A percentile compares a stretch with the other conserved stretches of the same genome.
Conservation (phyloP, 2,329 filamentous ascomycete genomes). For the Pyricularia sp. region DNA sequence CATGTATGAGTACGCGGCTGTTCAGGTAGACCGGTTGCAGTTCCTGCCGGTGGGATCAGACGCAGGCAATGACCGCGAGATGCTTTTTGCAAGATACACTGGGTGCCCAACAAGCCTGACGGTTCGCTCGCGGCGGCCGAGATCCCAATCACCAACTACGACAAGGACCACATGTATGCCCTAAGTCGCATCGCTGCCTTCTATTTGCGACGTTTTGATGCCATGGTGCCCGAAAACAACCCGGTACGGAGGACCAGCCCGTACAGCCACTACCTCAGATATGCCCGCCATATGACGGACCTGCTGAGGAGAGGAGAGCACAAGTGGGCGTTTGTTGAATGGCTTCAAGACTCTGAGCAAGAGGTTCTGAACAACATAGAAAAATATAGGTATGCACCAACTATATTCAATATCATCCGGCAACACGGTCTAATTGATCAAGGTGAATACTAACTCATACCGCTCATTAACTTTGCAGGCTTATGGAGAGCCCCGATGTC, state of each 20-base stretch:
- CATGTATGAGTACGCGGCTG: no score
- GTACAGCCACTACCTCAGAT: background rate
- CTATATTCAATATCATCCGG: no score
- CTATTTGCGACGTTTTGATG: background rate
- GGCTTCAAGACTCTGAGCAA: background rate
- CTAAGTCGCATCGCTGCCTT: background rate
- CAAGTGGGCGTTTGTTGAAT: background rate
- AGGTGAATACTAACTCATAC: no score
- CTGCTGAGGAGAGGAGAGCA: background rate
- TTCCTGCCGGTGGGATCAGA: background rate
- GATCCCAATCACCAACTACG: background rate
- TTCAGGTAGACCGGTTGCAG: background rate
- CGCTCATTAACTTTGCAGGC: no score
- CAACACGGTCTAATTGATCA: no score
- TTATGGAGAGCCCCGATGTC: slow-evolving; percentile 8
- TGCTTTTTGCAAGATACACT: background rate
- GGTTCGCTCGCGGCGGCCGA: background rate
- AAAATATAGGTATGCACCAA: no score
- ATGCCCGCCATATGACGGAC: background rate
- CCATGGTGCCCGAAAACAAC: background rate
- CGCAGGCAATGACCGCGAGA: background rate
- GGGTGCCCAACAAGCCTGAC: background rate
- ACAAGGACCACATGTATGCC: background rate
- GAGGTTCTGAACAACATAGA: background rate
- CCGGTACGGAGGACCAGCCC: background rate